A percentile compares a stretch with the other conserved stretches of the same genome.
Evolutionary conservation across 805 yeast species (phyloP).

Genomic region (Wickerhamiella azyma): DNA sequence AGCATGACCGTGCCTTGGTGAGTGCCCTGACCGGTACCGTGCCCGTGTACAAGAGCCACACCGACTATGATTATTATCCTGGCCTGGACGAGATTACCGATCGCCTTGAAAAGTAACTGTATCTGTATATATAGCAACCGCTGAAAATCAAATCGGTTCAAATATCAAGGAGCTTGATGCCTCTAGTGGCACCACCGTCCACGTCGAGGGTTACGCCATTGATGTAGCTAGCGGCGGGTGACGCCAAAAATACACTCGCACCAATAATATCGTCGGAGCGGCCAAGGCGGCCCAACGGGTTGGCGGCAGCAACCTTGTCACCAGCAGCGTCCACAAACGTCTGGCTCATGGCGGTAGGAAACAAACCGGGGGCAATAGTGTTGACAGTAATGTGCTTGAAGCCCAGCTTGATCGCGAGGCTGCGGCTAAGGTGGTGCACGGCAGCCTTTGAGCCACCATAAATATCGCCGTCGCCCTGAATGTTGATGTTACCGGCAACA

Average conservation of each 20-base stretch:
- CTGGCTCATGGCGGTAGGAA: conserved; percentile 61
- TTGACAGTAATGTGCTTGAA: conserved; percentile 55
- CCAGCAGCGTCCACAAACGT: conserved; percentile 44
- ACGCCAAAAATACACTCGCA: conserved; percentile 41
- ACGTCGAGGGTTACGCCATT: conserved; percentile 56
- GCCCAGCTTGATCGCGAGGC: conserved; percentile 52
- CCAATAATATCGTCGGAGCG: conserved; percentile 44
- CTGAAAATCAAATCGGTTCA: too few species aligned
- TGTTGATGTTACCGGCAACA: conserved; percentile 38
- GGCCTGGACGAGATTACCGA: background rate
- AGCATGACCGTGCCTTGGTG: background rate
- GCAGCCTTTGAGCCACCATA: conserved; percentile 66
- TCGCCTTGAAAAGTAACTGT: background rate
- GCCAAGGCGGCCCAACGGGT: conserved; percentile 59
- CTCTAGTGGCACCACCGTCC: conserved; percentile 47
- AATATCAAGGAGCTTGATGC: too few species aligned
- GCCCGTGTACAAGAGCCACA: background rate
- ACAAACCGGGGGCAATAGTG: conserved; percentile 61
- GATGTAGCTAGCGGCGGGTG: conserved; percentile 43
- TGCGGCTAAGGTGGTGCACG: conserved; percentile 50
- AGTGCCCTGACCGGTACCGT: background rate
- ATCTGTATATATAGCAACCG: background rate
- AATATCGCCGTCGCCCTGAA: conserved; percentile 48
- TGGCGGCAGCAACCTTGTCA: conserved; percentile 36
- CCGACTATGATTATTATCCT: background rate